Evolutionary conservation across 306 rosid genomes (phyloP).

Genomic region (Sicyos baderoa): DNA sequence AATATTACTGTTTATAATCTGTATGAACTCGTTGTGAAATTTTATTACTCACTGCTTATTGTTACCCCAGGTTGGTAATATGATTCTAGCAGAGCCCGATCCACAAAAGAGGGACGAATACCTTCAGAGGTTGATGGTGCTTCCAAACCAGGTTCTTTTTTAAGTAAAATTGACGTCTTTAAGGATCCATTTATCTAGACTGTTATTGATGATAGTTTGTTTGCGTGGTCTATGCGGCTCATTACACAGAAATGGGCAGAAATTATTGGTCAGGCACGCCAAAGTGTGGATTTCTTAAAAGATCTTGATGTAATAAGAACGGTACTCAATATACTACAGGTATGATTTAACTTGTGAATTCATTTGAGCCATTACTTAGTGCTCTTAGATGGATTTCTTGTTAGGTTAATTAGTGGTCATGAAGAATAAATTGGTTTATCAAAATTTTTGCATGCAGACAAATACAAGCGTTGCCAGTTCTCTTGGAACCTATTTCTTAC

Average conservation of each 20-base stretch:
- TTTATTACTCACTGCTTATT: background rate
- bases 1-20: constrained; percentile 3
- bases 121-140: constrained; percentile 80
- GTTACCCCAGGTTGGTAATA: constrained; percentile 62
- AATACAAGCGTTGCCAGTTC: constrained; percentile 86
- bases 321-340: constrained; percentile 94
- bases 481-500: constrained; percentile 85
- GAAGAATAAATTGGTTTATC: background rate
- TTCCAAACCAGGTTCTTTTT: constrained; percentile 72
- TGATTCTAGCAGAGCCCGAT: constrained; percentile 96
- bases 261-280: constrained; percentile 88
- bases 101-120: constrained; percentile 82
- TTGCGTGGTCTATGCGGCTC: background rate
- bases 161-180: constrained; percentile 2
- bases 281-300: constrained; percentile 74
- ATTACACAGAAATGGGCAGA: constrained; percentile 78
- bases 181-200: background rate
- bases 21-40: background rate
- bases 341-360: constrained; percentile 18
- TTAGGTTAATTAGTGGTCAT: background rate
- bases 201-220: background rate
- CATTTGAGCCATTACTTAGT: background rate
- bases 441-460: constrained; percentile 48
- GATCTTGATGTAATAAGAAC: constrained; percentile 84
- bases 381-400: constrained; percentile 3